Evolutionary conservation across 1,139 yeast genomes (phyloP), one percentile per base, ranked within the genome.

Genomic region (Hemisphaericaspora subhashii): DNA sequence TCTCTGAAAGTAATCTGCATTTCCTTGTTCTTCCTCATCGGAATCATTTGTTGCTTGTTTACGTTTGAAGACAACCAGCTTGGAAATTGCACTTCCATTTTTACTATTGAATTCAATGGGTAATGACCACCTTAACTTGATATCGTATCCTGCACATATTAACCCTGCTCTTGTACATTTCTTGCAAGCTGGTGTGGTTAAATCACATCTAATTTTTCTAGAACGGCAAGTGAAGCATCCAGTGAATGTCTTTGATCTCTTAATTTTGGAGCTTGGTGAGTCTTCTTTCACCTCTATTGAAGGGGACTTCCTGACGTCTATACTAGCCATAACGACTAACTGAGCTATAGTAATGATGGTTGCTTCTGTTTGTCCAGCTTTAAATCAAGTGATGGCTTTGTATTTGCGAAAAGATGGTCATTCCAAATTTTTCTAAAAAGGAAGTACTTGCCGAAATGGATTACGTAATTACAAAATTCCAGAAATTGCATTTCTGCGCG

Each of bases 91-190:
- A 37, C 57, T 53, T 2, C 68, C 66, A 5, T 56, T 53, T 16
- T 49, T 51, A 8, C 37, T 28, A 37, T 66, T 69, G 46, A 78
- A 81, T 39, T 64, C 58, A 5, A 80, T 63, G 2, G 85, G 81
- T 16, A 62, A 63, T 8, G 85, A 77, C 96, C 96, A 88, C 46
- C 89, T 68, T 20, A 88, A 72, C 46, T 84, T 86, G 46, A 88
- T 83, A 43, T 81, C 87, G 53, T 87, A 88, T 0, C 96, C 96
- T 23, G 85, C 88, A 55, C 96, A 88, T 4, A 69, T 66, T 17
- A 84, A 55, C 1, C 83, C 80, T 55, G 66, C 62, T 40, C 62
- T 65, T 11, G 52, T 39, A 51, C 81, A 76, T 36, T 72, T 65
- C 13, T 56, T 54, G 51, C 81, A 76, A 12, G 43, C 51, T 1